Evolutionary conservation across 176 grass and related monocot species (phyloP).

Genomic region (Avena atlantica): DNA sequence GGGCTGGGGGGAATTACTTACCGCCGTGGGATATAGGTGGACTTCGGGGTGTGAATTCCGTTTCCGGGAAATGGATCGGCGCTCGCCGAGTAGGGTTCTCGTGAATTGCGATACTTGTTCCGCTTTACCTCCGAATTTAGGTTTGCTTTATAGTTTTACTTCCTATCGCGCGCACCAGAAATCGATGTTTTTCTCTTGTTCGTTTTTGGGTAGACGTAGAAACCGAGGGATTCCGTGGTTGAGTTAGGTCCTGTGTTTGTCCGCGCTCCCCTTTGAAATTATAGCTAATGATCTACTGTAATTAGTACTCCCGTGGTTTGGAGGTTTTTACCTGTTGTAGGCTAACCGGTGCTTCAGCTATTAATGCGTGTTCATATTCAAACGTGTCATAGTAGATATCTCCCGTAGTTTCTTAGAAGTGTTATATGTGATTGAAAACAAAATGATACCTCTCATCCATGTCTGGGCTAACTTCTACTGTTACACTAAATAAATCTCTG

Average conservation of each 20-base stretch:
- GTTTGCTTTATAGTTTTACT: neutral
- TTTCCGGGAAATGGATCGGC: neutral
- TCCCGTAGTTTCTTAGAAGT: neutral
- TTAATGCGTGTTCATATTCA: neutral
- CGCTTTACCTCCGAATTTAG: neutral
- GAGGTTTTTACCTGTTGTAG: neutral
- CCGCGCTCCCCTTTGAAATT: no score
- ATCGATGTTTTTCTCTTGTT: neutral
- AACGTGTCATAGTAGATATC: neutral
- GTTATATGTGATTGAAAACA: neutral
- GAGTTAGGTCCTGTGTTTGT: neutral
- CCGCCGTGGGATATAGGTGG: neutral
- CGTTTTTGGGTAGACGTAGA: neutral
- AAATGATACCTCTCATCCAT: neutral
- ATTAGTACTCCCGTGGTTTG: neutral
- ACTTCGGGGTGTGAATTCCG: neutral
- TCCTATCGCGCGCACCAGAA: neutral
- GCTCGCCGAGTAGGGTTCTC: neutral
- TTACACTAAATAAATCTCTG: neutral
- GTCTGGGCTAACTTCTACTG: neutral
- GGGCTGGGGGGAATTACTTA: neutral
- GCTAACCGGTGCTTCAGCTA: neutral
- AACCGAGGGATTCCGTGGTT: neutral
- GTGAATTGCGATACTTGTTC: neutral
- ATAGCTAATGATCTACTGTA: neutral